Conservation (phyloP, 148 eudicot genomes). For the Nepenthes mirabilis region DNA sequence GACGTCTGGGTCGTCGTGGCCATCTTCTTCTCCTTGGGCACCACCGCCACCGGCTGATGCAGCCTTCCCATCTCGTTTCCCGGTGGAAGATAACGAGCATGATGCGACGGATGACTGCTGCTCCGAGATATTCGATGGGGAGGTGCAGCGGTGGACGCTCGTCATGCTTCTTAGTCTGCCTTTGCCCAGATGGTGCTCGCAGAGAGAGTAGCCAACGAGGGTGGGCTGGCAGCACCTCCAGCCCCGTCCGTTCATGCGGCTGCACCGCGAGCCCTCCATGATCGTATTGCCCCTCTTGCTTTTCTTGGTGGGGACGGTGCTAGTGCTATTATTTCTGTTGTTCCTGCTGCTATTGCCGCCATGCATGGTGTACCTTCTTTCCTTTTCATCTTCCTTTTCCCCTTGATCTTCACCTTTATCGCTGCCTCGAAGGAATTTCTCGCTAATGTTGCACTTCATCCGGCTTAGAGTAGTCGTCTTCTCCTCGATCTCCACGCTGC, state of each 20-base stretch:
- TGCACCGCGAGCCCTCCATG: slow-evolving; percentile 82
- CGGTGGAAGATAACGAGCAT: not conserved
- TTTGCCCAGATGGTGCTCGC: slow-evolving; percentile 78
- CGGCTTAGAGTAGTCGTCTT: not conserved
- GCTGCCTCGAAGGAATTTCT: not conserved
- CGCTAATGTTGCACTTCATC: not conserved
- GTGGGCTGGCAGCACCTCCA: slow-evolving; percentile 88
- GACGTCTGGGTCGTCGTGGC: not conserved
- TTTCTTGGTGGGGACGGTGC: not conserved
- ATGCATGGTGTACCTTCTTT: not conserved
- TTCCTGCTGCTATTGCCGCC: not conserved
- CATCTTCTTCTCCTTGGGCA: slow-evolving; percentile 8
- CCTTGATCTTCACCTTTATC: not conserved
- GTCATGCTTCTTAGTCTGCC: slow-evolving; percentile 62
- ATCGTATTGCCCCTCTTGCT: slow-evolving; percentile 37
- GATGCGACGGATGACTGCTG: not conserved
- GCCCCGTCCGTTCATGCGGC: slow-evolving; percentile 79
- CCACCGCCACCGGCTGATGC: too few relatives aligned
- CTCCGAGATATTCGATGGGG: not conserved
- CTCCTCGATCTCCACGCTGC: not conserved
- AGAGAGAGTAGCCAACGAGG: slow-evolving; percentile 73
- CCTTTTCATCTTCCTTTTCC: slow-evolving; percentile 16
- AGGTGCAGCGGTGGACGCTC: slow-evolving; percentile 3
- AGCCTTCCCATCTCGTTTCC: too few relatives aligned
- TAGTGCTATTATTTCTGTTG: not conserved